Percentiles rank a stretch among this genome's conserved stretches.
Conservation (phyloP, 305 asterid genomes). For the Andrographis paniculata region DNA sequence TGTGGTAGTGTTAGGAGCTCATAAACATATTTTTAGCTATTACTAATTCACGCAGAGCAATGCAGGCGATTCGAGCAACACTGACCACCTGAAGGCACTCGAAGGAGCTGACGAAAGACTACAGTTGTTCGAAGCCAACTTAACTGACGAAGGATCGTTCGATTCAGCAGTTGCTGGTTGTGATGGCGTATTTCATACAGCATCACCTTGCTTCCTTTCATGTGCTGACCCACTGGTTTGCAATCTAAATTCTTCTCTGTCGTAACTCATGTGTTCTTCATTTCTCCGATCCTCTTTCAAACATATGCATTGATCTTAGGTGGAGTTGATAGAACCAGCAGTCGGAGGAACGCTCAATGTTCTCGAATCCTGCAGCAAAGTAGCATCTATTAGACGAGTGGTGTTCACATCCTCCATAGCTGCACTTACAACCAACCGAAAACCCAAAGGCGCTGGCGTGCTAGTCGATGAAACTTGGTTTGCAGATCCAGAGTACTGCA, state of each 20-base stretch:
- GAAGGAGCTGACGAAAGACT: slow-evolving; percentile 41
- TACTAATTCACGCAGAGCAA: too few species aligned
- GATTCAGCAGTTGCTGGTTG: slow-evolving; percentile 31
- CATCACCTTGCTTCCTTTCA: not conserved
- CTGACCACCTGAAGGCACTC: slow-evolving; percentile 28
- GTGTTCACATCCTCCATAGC: slow-evolving; percentile 38
- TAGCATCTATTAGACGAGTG: slow-evolving; percentile 24
- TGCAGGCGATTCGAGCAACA: slow-evolving; percentile 28
- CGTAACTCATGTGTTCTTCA: too few species aligned
- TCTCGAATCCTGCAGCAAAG: slow-evolving; percentile 36
- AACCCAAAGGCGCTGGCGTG: slow-evolving; percentile 13
- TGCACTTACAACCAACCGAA: slow-evolving; percentile 19
- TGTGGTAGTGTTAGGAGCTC: too few species aligned
- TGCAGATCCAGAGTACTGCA: slow-evolving; percentile 28
- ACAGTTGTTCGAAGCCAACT: slow-evolving; percentile 28
- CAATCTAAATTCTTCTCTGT: too few species aligned
- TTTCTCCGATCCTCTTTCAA: too few species aligned
- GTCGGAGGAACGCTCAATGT: slow-evolving; percentile 37
- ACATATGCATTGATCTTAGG: slow-evolving; percentile 17
- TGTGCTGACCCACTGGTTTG: not conserved
- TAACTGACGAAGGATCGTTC: slow-evolving; percentile 32
- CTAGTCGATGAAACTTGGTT: slow-evolving; percentile 34
- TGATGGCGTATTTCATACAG: slow-evolving; percentile 27
- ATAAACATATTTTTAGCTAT: too few species aligned
- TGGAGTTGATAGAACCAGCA: slow-evolving; percentile 40